Conservation (phyloP, 257 asterid genomes). For the Solanum phureja region DNA sequence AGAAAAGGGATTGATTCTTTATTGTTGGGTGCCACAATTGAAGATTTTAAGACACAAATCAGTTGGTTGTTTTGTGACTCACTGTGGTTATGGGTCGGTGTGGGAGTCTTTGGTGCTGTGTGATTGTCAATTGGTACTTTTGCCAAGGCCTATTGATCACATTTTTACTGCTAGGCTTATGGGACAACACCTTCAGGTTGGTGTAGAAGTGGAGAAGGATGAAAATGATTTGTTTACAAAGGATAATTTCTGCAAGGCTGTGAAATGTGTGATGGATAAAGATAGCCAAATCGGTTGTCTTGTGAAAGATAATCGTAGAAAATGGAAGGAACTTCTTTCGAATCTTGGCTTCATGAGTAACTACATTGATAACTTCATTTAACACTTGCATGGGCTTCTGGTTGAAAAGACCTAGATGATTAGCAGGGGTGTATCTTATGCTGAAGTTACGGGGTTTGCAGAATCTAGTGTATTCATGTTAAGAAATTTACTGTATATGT, state of each 20-base stretch:
- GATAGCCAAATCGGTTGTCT: constrained; percentile 11
- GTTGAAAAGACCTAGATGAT: too few species aligned
- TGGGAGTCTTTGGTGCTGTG: constrained; percentile 7
- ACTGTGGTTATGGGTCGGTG: constrained; percentile 15
- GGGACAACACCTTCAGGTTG: neutral
- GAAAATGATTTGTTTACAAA: constrained; percentile 32
- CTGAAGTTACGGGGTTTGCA: too few species aligned
- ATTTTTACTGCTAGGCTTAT: constrained; percentile 4
- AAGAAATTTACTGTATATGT: too few species aligned
- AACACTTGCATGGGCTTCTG: neutral
- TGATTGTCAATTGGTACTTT: constrained; percentile 1
- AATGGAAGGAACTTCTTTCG: constrained; percentile 6
- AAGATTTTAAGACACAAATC: neutral
- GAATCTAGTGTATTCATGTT: too few species aligned
- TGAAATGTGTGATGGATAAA: constrained; percentile 20
- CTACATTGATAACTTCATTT: constrained; percentile 19
- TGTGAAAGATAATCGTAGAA: constrained; percentile 17
- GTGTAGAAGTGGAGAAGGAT: neutral
- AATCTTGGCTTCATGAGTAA: constrained; percentile 1
- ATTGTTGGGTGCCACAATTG: constrained; percentile 1
- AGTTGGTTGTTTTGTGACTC: constrained; percentile 5
- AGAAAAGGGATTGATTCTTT: neutral
- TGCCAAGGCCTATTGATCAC: neutral
- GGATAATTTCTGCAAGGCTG: constrained; percentile 17
- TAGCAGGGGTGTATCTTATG: too few species aligned